Evolutionary conservation across 441 rosid species (phyloP).

Genomic region (Erysimum cheiri): DNA sequence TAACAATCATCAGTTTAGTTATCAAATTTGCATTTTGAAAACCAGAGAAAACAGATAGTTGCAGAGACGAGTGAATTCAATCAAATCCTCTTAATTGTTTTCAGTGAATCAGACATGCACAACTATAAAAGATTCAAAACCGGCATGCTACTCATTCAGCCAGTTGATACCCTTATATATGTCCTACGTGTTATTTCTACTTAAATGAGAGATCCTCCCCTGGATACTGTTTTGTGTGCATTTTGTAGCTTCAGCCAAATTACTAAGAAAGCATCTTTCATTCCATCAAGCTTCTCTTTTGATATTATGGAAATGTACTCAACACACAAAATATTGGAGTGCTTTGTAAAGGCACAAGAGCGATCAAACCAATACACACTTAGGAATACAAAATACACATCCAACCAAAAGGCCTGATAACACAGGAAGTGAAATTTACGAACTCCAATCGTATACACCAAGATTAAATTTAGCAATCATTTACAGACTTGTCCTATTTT

Average conservation of each 20-base stretch:
- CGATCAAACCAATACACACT: background rate
- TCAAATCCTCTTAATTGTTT: background rate
- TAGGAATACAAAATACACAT: background rate
- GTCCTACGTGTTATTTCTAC: background rate
- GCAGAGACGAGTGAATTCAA: conserved; percentile 5
- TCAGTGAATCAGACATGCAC: background rate
- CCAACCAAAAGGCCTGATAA: conserved; percentile 5
- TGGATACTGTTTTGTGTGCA: background rate
- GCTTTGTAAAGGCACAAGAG: background rate
- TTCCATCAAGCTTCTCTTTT: background rate
- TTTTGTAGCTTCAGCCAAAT: conserved; percentile 2
- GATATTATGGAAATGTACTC: conserved; percentile 1
- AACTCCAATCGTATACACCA: conserved; percentile 24
- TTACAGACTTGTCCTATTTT: background rate
- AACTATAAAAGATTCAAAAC: conserved; percentile 9
- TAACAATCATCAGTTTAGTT: conserved; percentile 15
- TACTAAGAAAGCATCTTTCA: background rate
- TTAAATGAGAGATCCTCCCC: background rate
- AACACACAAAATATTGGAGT: background rate
- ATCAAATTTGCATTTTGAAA: conserved; percentile 13
- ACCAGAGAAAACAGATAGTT: conserved; percentile 3
- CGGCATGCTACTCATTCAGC: background rate
- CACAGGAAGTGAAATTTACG: conserved; percentile 1
- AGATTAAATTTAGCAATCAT: conserved; percentile 8
- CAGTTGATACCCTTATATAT: conserved; percentile 1